phyloP scores from a whole-genome alignment of 2,329 filamentous ascomycete species.

The Fusarium pseudoanthophilum region DNA sequence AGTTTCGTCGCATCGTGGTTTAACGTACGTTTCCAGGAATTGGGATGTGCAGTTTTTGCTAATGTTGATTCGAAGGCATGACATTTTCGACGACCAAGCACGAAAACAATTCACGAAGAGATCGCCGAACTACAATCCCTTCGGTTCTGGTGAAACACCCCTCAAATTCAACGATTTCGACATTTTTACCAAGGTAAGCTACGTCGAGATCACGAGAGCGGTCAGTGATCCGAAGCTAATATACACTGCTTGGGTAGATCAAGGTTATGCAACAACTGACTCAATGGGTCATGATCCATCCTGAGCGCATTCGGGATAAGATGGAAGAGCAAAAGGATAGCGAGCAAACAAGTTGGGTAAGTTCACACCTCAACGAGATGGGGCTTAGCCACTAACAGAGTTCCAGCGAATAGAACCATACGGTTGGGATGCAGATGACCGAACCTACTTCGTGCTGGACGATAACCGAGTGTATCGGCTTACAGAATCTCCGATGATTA shows the following conservation, averaged over 20 bases:
- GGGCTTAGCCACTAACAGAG: slow-evolving; percentile 25
- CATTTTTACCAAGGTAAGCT: slow-evolving; percentile 76
- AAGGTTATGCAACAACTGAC: slow-evolving; percentile 88
- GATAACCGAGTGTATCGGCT: slow-evolving; percentile 93
- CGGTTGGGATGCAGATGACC: slow-evolving; percentile 89
- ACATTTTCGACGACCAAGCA: slow-evolving; percentile 93
- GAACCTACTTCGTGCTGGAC: slow-evolving; percentile 89
- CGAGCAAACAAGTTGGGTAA: slow-evolving; percentile 86
- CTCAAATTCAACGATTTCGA: slow-evolving; percentile 84
- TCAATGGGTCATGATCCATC: slow-evolving; percentile 87
- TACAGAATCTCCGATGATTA: slow-evolving; percentile 75
- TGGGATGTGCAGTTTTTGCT: slow-evolving; percentile 1
- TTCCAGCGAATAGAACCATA: slow-evolving; percentile 78
- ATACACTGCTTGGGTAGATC: slow-evolving; percentile 58
- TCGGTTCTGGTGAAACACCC: slow-evolving; percentile 79
- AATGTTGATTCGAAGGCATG: slow-evolving; percentile 64
- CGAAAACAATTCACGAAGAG: slow-evolving; percentile 89
- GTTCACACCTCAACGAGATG: slow-evolving; percentile 49
- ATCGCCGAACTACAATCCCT: slow-evolving; percentile 82
- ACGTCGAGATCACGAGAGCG: neutral
- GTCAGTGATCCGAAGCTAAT: neutral
- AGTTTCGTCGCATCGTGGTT: slow-evolving; percentile 90
- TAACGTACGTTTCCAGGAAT: slow-evolving; percentile 73
- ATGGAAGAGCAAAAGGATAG: slow-evolving; percentile 84
- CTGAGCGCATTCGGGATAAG: slow-evolving; percentile 85